phyloP scores from a whole-genome alignment of 176 grass and related monocot genomes.

The Panicum miliaceum region DNA sequence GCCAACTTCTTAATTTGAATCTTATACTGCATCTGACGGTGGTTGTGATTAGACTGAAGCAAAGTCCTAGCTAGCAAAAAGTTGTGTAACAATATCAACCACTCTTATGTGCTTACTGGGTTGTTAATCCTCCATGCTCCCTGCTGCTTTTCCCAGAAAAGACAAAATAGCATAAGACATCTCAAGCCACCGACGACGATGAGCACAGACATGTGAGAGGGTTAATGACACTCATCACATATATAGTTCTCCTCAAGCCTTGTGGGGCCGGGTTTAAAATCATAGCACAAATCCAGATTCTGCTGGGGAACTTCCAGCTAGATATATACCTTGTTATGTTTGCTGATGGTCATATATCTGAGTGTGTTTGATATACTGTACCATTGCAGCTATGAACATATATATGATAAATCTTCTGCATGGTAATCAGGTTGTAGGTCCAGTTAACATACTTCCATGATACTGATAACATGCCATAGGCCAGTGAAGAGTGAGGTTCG shows the following conservation, averaged over 20 bases:
- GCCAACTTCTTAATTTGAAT: slow-evolving; percentile 14
- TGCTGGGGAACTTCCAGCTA: neutral
- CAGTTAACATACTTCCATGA: slow-evolving; percentile 22
- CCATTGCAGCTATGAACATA: neutral
- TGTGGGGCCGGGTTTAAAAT: neutral
- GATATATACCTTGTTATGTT: neutral
- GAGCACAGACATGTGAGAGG: neutral
- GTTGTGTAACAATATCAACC: neutral
- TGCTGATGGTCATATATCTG: neutral
- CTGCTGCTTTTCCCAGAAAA: neutral
- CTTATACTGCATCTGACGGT: neutral
- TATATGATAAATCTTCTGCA: neutral
- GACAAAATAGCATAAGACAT: neutral
- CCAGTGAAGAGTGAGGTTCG: slow-evolving; percentile 2
- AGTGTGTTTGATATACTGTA: neutral
- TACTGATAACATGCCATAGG: neutral
- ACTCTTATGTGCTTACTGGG: neutral
- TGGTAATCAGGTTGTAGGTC: slow-evolving; percentile 11
- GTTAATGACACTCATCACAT: neutral
- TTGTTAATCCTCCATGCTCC: neutral
- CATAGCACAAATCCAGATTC: slow-evolving; percentile 18
- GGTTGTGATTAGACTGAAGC: slow-evolving; percentile 3
- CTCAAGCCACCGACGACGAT: neutral
- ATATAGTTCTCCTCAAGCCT: neutral
- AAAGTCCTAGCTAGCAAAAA: neutral